These are phyloP conservation scores for Serendipita sp. DNA, from an alignment of 768 basidiomycete genomes.

Conservation along the genomic window DNA sequence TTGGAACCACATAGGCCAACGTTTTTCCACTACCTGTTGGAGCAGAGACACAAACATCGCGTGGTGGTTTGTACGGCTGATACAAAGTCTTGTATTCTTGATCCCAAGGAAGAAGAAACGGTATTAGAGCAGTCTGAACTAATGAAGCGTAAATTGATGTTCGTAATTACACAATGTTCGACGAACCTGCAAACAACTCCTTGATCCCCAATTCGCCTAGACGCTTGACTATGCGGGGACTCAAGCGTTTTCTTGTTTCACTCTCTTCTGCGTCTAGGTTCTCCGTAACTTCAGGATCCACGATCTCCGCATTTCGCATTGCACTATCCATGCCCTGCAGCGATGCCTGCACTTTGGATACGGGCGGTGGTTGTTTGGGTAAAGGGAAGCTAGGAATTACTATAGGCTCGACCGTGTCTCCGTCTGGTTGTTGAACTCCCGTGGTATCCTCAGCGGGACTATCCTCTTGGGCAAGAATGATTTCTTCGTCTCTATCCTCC, in stretches of 20 bases:
- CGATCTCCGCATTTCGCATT: constrained; percentile 49
- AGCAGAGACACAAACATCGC: constrained; percentile 86
- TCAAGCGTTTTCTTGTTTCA: constrained; percentile 35
- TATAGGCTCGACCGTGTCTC: neutral
- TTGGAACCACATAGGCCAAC: constrained; percentile 85
- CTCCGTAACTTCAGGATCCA: constrained; percentile 37
- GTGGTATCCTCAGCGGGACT: neutral
- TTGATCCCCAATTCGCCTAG: constrained; percentile 65
- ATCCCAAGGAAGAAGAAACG: constrained; percentile 48
- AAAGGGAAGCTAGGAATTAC: constrained; percentile 52
- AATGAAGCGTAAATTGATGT: neutral
- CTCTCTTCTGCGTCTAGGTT: constrained; percentile 26
- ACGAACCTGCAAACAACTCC: constrained; percentile 76
- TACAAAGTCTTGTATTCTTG: constrained; percentile 36
- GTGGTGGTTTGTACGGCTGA: constrained; percentile 45
- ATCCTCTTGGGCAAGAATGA: neutral
- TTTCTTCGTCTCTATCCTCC: constrained; percentile 3
- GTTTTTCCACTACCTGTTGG: constrained; percentile 99
- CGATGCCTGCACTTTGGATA: constrained; percentile 53
- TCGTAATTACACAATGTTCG: neutral
- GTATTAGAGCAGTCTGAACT: constrained; percentile 86
- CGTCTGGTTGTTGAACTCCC: neutral
- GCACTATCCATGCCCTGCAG: constrained; percentile 68
- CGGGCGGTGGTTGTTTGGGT: constrained; percentile 48
- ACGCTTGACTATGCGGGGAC: constrained; percentile 42